Conservation (phyloP, 495 filamentous ascomycete genomes). For the Penicillium steckii region DNA sequence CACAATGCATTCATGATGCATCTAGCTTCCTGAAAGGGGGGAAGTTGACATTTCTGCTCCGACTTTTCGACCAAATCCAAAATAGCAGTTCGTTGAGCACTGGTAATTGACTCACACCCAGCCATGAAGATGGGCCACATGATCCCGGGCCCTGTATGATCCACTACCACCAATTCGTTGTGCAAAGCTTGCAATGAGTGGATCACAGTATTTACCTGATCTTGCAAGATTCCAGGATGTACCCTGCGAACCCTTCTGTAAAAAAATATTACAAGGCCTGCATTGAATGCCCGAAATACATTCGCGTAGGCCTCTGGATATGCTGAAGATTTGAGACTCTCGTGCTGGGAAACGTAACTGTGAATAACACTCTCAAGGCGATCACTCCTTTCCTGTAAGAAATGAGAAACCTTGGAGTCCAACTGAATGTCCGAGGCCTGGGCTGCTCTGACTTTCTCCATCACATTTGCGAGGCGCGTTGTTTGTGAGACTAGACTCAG, state of each 20-base stretch:
- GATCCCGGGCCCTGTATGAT: conserved; percentile 15
- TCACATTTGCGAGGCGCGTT: conserved; percentile 24
- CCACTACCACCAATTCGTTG: neutral
- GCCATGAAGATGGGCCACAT: conserved; percentile 30
- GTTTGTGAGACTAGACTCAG: conserved; percentile 31
- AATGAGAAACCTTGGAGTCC: conserved; percentile 16
- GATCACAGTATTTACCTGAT: conserved; percentile 21
- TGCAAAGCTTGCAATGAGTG: conserved; percentile 8
- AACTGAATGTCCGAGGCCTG: neutral
- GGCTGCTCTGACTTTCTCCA: conserved; percentile 22
- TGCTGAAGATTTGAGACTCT: neutral
- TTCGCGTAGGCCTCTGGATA: conserved; percentile 1
- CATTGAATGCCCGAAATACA: conserved; percentile 22
- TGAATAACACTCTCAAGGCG: conserved; percentile 27
- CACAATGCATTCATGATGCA: conserved; percentile 10
- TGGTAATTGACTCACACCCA: conserved; percentile 20
- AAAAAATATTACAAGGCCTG: conserved; percentile 29
- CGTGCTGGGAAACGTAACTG: conserved; percentile 3
- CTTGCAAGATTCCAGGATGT: conserved; percentile 19
- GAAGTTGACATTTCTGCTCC: conserved; percentile 7
- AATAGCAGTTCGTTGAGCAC: conserved; percentile 11
- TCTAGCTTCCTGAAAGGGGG: conserved; percentile 12
- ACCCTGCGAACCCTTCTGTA: conserved; percentile 26
- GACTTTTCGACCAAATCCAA: conserved; percentile 12
- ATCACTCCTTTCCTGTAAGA: conserved; percentile 19